Evolutionary conservation across 176 grass and related monocot genomes (phyloP).

Genomic region (Secale cereale): DNA sequence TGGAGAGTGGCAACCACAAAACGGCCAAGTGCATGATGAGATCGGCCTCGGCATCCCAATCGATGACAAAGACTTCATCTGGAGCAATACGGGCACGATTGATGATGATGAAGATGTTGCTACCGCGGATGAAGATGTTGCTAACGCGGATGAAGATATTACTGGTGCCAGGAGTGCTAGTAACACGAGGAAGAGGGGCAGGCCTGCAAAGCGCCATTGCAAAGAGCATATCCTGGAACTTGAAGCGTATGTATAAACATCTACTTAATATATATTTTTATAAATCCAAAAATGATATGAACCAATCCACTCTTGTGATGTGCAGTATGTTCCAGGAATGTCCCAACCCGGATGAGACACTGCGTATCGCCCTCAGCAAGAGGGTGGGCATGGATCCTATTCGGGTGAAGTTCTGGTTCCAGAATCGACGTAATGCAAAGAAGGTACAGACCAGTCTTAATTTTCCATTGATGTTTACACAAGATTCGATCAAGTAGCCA

Average conservation of each 20-base stretch:
- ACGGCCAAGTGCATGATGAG: neutral
- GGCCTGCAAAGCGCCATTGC: neutral
- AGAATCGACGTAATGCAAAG: conserved; percentile 8
- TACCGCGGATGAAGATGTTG: neutral
- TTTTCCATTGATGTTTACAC: neutral
- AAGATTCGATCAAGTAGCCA: neutral
- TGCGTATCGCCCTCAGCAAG: neutral
- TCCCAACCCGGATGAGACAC: neutral
- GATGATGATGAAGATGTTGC: neutral
- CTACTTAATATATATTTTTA: neutral
- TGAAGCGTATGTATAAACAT: conserved; percentile 29
- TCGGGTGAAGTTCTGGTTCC: conserved; percentile 36
- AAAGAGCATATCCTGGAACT: neutral
- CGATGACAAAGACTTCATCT: neutral
- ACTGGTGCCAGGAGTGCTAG: neutral
- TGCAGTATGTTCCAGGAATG: neutral
- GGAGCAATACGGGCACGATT: neutral
- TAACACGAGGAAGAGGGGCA: neutral
- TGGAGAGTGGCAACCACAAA: neutral
- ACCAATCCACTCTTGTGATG: neutral
- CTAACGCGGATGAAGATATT: neutral
- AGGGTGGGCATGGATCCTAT: neutral
- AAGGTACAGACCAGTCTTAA: neutral
- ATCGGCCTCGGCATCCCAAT: neutral
- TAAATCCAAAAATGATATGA: neutral